A percentile compares a stretch with the other conserved stretches of the same genome.
Conservation (phyloP, 139 green algal genomes). For the Asterochloris erici region DNA sequence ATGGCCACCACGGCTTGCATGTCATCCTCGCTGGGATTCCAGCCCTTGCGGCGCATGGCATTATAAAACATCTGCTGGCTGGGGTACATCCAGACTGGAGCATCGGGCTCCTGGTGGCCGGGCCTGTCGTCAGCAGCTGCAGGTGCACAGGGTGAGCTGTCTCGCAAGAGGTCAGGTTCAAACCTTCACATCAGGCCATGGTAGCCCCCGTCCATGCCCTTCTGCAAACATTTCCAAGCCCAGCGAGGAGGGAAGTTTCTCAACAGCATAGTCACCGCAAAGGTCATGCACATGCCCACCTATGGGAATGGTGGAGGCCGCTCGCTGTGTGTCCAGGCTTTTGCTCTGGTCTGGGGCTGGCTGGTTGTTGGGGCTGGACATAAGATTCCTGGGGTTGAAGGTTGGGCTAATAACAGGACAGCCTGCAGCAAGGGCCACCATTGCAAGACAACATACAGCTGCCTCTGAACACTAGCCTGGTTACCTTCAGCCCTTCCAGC, state of each 20-base stretch:
- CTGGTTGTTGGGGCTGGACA: constrained; percentile 2
- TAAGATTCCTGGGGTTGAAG: constrained; percentile 19
- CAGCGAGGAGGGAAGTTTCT: no score
- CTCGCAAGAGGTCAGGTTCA: no score
- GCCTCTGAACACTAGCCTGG: no score
- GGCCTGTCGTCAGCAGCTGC: constrained; percentile 4
- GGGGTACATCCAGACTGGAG: constrained; percentile 76
- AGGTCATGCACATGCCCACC: not conserved
- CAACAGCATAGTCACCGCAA: not conserved
- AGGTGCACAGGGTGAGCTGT: no score
- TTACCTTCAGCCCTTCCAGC: no score
- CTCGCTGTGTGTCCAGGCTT: not conserved
- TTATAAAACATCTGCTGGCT: constrained; percentile 92
- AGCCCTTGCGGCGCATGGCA: constrained; percentile 91
- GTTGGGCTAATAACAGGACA: constrained; percentile 14
- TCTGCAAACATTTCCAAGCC: no score
- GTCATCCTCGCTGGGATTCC: constrained; percentile 68
- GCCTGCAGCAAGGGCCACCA: not conserved
- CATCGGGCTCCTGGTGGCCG: not conserved
- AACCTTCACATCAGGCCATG: no score
- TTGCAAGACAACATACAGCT: not conserved
- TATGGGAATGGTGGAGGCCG: constrained; percentile 7
- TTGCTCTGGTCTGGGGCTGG: constrained; percentile 5
- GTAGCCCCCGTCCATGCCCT: no score
- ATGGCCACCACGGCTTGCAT: constrained; percentile 89